A percentile compares a stretch with the other conserved stretches of the same genome.
Evolutionary conservation across 805 yeast genomes (phyloP).

Genomic region (Candida dendrica): DNA sequence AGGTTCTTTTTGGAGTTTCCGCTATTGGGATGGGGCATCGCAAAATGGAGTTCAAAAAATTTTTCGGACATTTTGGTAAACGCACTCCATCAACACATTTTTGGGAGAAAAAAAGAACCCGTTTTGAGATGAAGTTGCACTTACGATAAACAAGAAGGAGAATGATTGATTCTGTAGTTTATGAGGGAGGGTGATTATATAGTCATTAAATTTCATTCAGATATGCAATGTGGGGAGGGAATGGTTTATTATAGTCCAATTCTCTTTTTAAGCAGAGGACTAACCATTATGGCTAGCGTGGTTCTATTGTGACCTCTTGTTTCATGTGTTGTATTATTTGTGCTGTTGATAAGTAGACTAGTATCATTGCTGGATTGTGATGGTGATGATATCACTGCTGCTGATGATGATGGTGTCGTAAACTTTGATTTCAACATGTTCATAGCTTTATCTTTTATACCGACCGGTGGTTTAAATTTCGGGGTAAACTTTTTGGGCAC

Average conservation of each 20-base stretch:
- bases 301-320: conserved; percentile 3
- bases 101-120: neutral
- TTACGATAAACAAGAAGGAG: too few relatives aligned
- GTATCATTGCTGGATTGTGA: too few relatives aligned
- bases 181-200: too few relatives aligned
- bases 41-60: neutral
- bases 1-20: too few relatives aligned
- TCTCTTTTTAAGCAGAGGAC: conserved; percentile 12
- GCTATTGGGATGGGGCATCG: too few relatives aligned
- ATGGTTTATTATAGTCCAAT: conserved; percentile 6
- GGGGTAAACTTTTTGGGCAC: conserved; percentile 1
- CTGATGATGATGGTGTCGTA: conserved; percentile 1
- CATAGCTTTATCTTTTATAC: conserved; percentile 2
- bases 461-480: conserved; percentile 1
- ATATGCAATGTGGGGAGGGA: too few relatives aligned
- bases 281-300: conserved; percentile 4
- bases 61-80: neutral
- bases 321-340: neutral
- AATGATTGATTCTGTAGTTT: too few relatives aligned
- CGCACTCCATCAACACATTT: neutral
- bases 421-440: conserved; percentile 5
- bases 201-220: too few relatives aligned
- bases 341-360: too few relatives aligned
- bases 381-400: neutral
- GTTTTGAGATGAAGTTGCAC: too few relatives aligned